Evolutionary conservation across 495 filamentous ascomycete species (phyloP), one percentile per base, ranked within the genome.

Genomic region (Podospora sp.): DNA sequence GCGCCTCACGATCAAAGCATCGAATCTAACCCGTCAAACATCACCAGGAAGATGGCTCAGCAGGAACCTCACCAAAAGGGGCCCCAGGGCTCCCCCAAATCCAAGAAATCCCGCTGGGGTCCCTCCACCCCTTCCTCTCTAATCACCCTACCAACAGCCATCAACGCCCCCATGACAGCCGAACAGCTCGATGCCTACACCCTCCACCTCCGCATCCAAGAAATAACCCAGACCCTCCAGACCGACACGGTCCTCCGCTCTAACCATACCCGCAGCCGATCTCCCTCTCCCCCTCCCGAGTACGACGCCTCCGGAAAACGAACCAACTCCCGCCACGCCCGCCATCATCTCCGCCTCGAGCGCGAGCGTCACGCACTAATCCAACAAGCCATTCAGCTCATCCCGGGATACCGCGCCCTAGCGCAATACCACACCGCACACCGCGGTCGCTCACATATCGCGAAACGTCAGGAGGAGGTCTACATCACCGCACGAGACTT

Each of bases 401-500:
- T 97, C 73, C 91, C 92, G 82, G 94, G 94, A 83, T 97, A 96
- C 74, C 90, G 94, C 77, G 92, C 93, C 71, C 93, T 93, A 58
- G 88, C 92, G 81, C 93, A 96, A 78, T 97, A 97, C 79, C 90
- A 92, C 76, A 14, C 40, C 14, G 4, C 40, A 2, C 5, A 46
- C 40, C 40, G 40, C 12, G 40, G 40, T 2, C 40, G 40, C 2
- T 4, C 90, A 92, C 66, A 93, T 93, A 50, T 93, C 50, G 6
- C 52, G 6, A 97, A 96, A 89, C 94, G 92, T 72, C 92, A 96
- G 80, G 93, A 97, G 86, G 97, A 97, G 86, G 93, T 97, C 87
- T 97, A 97, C 78, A 92, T 97, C 75, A 93, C 93, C 73, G 93
- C 96, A 83, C 97, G 97, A 88, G 94, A 97, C 82, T 97, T 97